phyloP scores from a whole-genome alignment of 2,329 filamentous ascomycete genomes.

The Botrytis medusae region DNA sequence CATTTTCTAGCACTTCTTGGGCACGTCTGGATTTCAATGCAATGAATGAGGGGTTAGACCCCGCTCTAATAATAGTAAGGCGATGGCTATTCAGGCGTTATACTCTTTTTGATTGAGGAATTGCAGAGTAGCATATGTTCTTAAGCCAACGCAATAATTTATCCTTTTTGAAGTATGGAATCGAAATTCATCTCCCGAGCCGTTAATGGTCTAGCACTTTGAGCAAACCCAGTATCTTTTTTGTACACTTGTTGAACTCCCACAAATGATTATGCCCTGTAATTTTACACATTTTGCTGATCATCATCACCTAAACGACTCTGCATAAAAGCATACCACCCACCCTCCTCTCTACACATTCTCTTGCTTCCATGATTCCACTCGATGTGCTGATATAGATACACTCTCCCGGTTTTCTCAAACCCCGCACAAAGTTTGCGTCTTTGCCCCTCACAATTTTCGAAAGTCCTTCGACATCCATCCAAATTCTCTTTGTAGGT shows the following conservation, averaged over 20 bases:
- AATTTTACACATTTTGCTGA: conserved; percentile 14
- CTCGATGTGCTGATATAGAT: conserved; percentile 67
- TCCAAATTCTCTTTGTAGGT: conserved; percentile 64
- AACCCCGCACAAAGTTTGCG: conserved; percentile 59
- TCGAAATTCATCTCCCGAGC: background rate
- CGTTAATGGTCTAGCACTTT: background rate
- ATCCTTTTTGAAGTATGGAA: background rate
- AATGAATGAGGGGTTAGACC: background rate
- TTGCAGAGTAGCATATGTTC: background rate
- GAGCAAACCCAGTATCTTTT: background rate
- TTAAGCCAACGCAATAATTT: background rate
- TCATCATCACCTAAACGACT: conserved; percentile 46
- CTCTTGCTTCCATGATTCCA: conserved; percentile 66
- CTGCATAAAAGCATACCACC: conserved; percentile 67
- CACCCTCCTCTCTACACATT: conserved; percentile 68
- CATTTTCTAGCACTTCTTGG: background rate
- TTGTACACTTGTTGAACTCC: conserved; percentile 20
- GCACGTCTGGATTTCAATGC: background rate
- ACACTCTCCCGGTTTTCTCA: conserved; percentile 66
- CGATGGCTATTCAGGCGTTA: background rate
- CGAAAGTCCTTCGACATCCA: conserved; percentile 57
- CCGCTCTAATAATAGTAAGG: background rate
- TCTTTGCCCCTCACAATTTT: conserved; percentile 59
- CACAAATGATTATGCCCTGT: conserved; percentile 16
- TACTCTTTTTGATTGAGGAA: background rate